A percentile compares a stretch with the other conserved stretches of the same genome.
These are phyloP conservation scores for Stachybotrys elegans DNA, from an alignment of 2,329 filamentous ascomycete genomes.

Conservation along the genomic window DNA sequence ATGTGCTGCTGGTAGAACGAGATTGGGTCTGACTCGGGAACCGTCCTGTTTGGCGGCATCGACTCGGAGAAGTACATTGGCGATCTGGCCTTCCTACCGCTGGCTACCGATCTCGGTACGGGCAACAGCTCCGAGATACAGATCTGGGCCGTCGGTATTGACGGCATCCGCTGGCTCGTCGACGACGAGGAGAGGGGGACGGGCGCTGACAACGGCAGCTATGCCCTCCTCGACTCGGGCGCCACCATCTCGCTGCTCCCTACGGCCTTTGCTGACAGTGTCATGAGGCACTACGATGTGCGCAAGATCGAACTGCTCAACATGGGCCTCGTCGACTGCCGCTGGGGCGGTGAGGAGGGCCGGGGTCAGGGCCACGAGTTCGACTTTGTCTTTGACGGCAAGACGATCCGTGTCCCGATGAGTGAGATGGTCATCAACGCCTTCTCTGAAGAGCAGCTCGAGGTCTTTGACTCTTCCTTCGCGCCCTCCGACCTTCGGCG, in stretches of 20 bases:
- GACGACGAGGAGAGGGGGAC: constrained; percentile 21
- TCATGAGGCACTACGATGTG: constrained; percentile 51
- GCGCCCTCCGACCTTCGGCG: too few species aligned
- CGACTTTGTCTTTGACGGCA: constrained; percentile 46
- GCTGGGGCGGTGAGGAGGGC: too few species aligned
- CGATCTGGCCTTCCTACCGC: constrained; percentile 32
- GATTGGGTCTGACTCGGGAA: constrained; percentile 58
- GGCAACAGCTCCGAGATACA: constrained; percentile 32
- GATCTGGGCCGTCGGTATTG: constrained; percentile 27
- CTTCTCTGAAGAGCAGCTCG: constrained; percentile 30
- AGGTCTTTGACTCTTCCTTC: constrained; percentile 34
- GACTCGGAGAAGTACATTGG: constrained; percentile 69
- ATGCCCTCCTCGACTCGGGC: constrained; percentile 60
- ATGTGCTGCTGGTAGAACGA: too few species aligned
- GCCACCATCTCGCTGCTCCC: constrained; percentile 68
- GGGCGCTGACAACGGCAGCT: constrained; percentile 24
- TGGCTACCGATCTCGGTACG: constrained; percentile 35
- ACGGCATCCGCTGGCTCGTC: constrained; percentile 33
- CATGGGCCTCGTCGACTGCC: too few species aligned
- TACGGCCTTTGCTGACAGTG: constrained; percentile 44
- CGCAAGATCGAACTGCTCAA: constrained; percentile 32
- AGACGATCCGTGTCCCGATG: constrained; percentile 44
- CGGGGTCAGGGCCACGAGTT: too few species aligned
- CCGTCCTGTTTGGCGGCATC: constrained; percentile 73
- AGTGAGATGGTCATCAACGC: constrained; percentile 46